Conservation (phyloP, 139 green algal species). For the Volvox reticuliferus region DNA sequence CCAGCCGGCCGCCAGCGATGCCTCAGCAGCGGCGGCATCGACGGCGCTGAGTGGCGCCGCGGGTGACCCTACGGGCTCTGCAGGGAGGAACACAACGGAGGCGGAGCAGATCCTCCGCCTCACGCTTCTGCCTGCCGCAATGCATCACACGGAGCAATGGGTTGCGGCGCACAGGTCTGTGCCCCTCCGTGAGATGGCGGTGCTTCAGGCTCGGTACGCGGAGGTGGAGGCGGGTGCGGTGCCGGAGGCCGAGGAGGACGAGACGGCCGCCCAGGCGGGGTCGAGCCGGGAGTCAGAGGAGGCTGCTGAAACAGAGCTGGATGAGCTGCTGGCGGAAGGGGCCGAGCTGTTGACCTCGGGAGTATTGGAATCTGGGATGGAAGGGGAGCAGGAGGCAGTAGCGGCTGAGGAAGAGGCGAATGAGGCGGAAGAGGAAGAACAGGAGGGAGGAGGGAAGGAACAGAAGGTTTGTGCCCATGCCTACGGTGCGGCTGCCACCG, state of each 20-base stretch:
- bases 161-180: neutral
- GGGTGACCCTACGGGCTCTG: neutral
- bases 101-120: neutral
- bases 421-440: neutral
- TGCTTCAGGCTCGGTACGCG: neutral
- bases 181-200: neutral
- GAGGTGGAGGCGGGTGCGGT: neutral
- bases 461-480: too few species aligned
- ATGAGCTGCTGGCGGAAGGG: neutral
- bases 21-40: neutral
- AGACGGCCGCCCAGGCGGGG: neutral
- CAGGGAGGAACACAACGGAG: neutral
- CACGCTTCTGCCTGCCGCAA: neutral
- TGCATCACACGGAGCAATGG: slow-evolving; percentile 1
- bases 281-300: neutral
- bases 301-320: slow-evolving; percentile 24
- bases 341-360: neutral
- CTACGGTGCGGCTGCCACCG: too few species aligned
- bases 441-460: neutral
- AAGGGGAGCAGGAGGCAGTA: neutral
- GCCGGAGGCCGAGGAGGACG: neutral
- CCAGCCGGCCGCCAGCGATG: too few species aligned
- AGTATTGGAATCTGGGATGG: neutral
- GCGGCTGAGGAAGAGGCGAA: neutral
- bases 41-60: neutral